A percentile compares a stretch with the other conserved stretches of the same genome.
Evolutionary conservation across 1,284 basidiomycete genomes (phyloP).

Genomic region (Leccinum discolor): DNA sequence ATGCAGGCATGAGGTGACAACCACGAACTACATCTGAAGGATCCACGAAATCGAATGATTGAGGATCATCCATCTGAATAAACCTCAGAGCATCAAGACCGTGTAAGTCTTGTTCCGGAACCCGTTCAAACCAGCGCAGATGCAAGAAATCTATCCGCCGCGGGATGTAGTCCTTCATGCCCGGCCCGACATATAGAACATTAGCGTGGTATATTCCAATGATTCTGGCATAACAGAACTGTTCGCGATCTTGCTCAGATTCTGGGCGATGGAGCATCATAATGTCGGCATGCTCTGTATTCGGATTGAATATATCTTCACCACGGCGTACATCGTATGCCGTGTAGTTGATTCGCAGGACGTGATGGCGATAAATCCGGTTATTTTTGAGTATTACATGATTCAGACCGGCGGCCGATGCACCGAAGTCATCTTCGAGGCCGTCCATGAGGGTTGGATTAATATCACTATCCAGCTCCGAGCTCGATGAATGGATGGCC

Average conservation of each 20-base stretch:
- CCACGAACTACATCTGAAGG: neutral
- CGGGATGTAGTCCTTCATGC: neutral
- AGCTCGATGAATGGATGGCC: neutral
- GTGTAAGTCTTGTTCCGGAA: neutral
- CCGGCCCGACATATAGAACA: neutral
- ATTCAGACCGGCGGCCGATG: neutral
- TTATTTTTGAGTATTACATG: conserved; percentile 1
- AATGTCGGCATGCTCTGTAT: neutral
- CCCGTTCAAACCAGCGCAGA: neutral
- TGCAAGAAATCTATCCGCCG: neutral
- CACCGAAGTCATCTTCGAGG: neutral
- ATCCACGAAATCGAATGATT: neutral
- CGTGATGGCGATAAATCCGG: neutral
- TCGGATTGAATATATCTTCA: neutral
- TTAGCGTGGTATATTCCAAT: neutral
- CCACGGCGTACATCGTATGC: neutral
- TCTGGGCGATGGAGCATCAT: neutral
- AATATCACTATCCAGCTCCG: neutral
- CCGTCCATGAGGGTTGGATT: neutral
- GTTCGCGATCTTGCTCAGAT: neutral
- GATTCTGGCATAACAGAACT: neutral
- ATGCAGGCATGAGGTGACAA: neutral
- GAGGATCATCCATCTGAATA: neutral
- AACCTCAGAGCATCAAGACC: neutral
- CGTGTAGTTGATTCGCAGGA: neutral